phyloP scores from a whole-genome alignment of 2,329 filamentous ascomycete genomes.

The Cadophora sp. region DNA sequence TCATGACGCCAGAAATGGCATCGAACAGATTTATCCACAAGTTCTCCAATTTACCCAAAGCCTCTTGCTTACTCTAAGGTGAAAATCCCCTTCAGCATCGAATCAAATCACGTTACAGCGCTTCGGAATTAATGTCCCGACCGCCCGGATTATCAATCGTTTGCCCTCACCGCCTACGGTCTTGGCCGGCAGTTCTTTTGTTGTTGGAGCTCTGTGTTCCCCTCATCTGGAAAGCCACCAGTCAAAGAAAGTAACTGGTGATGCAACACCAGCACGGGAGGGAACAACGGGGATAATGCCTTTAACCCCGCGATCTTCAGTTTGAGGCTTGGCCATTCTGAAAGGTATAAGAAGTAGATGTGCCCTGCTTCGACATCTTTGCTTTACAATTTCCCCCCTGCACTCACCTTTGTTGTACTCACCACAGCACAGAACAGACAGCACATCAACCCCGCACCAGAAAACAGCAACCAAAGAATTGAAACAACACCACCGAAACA shows the following conservation, averaged over 20 bases:
- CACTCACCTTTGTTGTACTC: background rate
- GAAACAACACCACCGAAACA: background rate
- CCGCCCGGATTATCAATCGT: background rate
- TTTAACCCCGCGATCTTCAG: constrained; percentile 8
- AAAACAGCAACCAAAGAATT: background rate
- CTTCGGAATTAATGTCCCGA: background rate
- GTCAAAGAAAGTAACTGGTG: background rate
- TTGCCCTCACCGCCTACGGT: background rate
- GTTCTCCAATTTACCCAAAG: background rate
- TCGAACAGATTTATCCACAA: background rate
- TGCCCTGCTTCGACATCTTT: background rate
- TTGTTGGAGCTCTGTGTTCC: background rate
- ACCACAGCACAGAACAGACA: background rate
- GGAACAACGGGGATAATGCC: constrained; percentile 1
- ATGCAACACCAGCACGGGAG: background rate
- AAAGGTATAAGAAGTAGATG: background rate
- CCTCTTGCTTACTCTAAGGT: background rate
- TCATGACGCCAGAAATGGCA: background rate
- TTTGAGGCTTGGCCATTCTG: background rate
- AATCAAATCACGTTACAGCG: too few species aligned
- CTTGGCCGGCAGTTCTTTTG: background rate
- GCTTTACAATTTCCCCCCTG: background rate
- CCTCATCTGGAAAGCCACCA: background rate
- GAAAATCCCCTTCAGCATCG: background rate
- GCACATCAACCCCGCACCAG: background rate